Evolutionary conservation across 371 early-diverging fungal genomes (phyloP).

Genomic region (Entomophthora muscae): DNA sequence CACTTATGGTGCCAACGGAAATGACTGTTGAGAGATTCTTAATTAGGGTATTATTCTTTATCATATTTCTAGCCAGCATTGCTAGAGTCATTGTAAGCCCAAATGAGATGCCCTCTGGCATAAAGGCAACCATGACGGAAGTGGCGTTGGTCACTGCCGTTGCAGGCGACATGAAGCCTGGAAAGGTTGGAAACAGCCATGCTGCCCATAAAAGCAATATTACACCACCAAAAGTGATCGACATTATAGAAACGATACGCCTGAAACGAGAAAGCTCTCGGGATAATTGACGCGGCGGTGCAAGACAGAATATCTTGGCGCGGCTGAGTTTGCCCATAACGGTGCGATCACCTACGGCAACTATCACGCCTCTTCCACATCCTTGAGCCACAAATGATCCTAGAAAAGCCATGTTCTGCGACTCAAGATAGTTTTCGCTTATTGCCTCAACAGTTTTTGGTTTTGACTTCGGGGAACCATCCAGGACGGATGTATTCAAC

Average conservation of each 20-base stretch:
- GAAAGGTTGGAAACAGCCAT: constrained; percentile 25
- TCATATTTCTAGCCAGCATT: constrained; percentile 22
- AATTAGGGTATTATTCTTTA: constrained; percentile 27
- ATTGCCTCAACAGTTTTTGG: no score
- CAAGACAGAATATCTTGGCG: constrained; percentile 32
- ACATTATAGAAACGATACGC: constrained; percentile 53
- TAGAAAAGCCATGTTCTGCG: constrained; percentile 30
- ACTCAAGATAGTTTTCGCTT: constrained; percentile 52
- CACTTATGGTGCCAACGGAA: constrained; percentile 42
- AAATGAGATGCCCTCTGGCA: constrained; percentile 81
- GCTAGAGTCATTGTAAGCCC: constrained; percentile 9
- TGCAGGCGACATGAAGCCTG: constrained; percentile 12
- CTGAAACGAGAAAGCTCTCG: constrained; percentile 46
- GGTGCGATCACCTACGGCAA: constrained; percentile 61
- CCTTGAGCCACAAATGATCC: constrained; percentile 39
- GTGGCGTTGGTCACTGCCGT: constrained; percentile 41
- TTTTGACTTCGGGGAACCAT: no score
- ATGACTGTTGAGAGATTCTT: constrained; percentile 44
- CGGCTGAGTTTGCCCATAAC: constrained; percentile 76
- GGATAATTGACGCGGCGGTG: constrained; percentile 22
- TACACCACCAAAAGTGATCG: constrained; percentile 40
- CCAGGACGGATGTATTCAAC: constrained; percentile 62
- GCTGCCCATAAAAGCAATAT: constrained; percentile 47
- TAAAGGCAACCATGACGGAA: constrained; percentile 74
- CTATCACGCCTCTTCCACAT: constrained; percentile 32